phyloP scores from a whole-genome alignment of 441 rosid genomes.

The Pelargonium hybrid region DNA sequence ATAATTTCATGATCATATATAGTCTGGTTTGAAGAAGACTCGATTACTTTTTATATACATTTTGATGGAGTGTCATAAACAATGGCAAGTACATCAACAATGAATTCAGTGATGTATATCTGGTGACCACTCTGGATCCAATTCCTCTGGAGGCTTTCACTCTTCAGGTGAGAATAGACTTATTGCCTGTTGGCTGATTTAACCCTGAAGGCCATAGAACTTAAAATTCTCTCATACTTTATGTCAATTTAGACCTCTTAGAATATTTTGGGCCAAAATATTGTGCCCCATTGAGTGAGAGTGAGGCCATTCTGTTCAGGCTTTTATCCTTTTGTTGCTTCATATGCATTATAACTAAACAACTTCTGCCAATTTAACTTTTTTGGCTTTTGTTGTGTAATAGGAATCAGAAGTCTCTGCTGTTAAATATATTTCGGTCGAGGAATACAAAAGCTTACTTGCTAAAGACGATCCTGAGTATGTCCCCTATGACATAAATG shows the following conservation, averaged over 20 bases:
- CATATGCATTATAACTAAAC: background rate
- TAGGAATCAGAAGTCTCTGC: conserved; percentile 86
- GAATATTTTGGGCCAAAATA: background rate
- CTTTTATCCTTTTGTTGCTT: background rate
- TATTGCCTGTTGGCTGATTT: background rate
- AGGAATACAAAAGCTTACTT: conserved; percentile 52
- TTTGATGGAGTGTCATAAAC: conserved; percentile 51
- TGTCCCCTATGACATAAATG: conserved; percentile 66
- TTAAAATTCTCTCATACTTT: background rate
- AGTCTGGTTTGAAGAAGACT: background rate
- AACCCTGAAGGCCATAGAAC: background rate
- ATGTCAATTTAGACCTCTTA: background rate
- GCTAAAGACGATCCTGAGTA: conserved; percentile 63
- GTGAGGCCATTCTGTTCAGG: background rate
- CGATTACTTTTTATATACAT: background rate
- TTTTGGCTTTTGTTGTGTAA: conserved; percentile 15
- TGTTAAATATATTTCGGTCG: conserved; percentile 57
- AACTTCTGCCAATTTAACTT: conserved; percentile 2
- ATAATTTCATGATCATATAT: background rate
- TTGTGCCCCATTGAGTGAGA: background rate
- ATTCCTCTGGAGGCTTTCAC: conserved; percentile 82
- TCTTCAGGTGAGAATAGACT: conserved; percentile 56
- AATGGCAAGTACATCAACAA: conserved; percentile 72
- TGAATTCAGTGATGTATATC: conserved; percentile 74
- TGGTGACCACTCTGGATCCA: conserved; percentile 65